Evolutionary conservation across 352 stramenopile genomes (phyloP).

Genomic region (Pythium chondricola): DNA sequence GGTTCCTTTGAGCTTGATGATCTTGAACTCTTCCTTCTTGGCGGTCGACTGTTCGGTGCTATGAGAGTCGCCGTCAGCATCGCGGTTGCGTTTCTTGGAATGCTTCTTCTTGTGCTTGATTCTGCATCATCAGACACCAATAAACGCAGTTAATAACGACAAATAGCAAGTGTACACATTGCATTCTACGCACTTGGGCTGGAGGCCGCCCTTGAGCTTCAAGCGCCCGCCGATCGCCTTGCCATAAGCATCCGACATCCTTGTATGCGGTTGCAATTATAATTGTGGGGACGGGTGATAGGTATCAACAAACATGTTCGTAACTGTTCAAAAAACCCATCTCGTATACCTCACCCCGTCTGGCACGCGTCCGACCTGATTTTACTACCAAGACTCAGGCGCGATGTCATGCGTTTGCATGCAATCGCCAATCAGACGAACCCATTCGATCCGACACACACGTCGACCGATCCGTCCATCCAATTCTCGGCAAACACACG

Average conservation of each 20-base stretch:
- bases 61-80: constrained; percentile 14
- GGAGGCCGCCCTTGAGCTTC: constrained; percentile 78
- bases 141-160: not conserved
- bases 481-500: no score
- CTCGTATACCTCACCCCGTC: constrained; percentile 5
- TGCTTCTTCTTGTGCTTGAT: constrained; percentile 43
- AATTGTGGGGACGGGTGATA: no score
- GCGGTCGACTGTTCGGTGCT: no score
- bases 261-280: no score
- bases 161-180: not conserved
- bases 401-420: constrained; percentile 15
- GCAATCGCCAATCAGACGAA: constrained; percentile 9
- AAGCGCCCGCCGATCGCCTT: constrained; percentile 77
- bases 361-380: constrained; percentile 5
- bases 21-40: constrained; percentile 54
- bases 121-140: constrained; percentile 6
- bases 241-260: constrained; percentile 28
- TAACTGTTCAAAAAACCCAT: constrained; percentile 5
- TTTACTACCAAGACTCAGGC: not conserved
- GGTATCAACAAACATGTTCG: constrained; percentile 11
- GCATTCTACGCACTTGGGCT: constrained; percentile 70
- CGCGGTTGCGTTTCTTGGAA: constrained; percentile 45
- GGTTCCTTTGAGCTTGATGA: constrained; percentile 71
- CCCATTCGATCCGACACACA: constrained; percentile 7
- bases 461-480: no score